Base-by-base conservation (phyloP, 805 yeast species). In the Metahyphopichia silvanorum region DNA sequence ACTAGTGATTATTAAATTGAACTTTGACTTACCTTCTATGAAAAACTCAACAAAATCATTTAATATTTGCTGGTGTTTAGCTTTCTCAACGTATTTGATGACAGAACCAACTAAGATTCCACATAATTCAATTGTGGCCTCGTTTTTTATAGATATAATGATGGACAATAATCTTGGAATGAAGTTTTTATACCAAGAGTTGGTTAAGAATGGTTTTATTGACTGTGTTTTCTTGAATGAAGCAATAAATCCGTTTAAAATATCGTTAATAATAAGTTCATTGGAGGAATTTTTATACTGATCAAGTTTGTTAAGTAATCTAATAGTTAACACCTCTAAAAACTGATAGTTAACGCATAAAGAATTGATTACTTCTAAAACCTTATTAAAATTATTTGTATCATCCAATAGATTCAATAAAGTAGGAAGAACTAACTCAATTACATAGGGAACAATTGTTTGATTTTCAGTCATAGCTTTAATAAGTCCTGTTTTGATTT, bases 401-500 rank as follows among this genome's bases (percentile, higher is more conserved):
- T 27, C 20, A 30, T 34, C 17, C 16, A 82, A 57, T 13, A 71
- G 50, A 2, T 72, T 52, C 8, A 82, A 46, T 34, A 80, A 53
- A 16, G 62, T 67, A 6, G 82, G 83, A 28, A 77, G 57, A 1
- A 79, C 66, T 14, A 69, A 53, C 16, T 74, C 77, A 16, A 77
- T 51, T 1, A 83, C 69, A 2, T 72, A 37, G 6, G 31, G 16
- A 11, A 47, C 46, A 17, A 61, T 48, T 4, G 63, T 48, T 6
- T 16, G 31, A 6, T 41, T 42, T 1, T 55, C 46, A 11, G 21
- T 9, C n/a, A 76, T 68, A 2, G 81, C 46, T 9, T 56, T 57
- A 5, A 71, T 67, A 31, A 88, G 55, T 0, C 87, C 79, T 7
- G 61, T 69, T 16, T 82, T 50, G 10, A 80, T 68, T 10, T 77